phyloP scores from a whole-genome alignment of 2,329 filamentous ascomycete genomes.

The Magnaporthiopsis incrustans region DNA sequence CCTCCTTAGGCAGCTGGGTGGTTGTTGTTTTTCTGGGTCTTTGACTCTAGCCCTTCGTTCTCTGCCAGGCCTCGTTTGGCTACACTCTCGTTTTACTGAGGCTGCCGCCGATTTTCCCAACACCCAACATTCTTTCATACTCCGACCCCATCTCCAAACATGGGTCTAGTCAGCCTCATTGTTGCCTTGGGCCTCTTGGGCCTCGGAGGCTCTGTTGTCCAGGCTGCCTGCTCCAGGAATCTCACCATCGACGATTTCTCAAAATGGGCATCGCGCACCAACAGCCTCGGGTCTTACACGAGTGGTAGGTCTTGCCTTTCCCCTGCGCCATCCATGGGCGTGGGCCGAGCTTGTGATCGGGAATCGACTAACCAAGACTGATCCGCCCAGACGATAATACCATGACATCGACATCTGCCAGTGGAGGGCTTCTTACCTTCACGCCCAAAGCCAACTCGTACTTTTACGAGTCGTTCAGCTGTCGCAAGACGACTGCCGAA shows the following conservation, averaged over 20 bases:
- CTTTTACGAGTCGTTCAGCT: slow-evolving; percentile 45
- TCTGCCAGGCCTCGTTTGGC: not conserved
- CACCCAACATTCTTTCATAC: not conserved
- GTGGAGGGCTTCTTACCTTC: slow-evolving; percentile 37
- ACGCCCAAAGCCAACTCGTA: slow-evolving; percentile 40
- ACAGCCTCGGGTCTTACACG: slow-evolving; percentile 19
- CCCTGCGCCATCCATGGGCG: not conserved
- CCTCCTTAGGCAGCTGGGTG: not conserved
- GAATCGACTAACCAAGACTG: not conserved
- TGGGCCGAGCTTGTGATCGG: not conserved
- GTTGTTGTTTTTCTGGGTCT: not conserved
- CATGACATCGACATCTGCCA: slow-evolving; percentile 33
- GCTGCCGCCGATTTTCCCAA: not conserved
- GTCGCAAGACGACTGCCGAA: slow-evolving; percentile 34
- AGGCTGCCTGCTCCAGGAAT: slow-evolving; percentile 19
- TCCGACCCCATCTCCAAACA: not conserved
- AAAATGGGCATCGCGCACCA: slow-evolving; percentile 18
- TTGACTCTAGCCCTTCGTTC: not conserved
- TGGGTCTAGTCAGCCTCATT: not conserved
- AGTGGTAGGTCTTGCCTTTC: slow-evolving; percentile 17
- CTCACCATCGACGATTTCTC: slow-evolving; percentile 22
- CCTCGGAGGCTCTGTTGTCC: not conserved
- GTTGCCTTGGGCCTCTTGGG: slow-evolving; percentile 2
- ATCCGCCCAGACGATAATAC: slow-evolving; percentile 37
- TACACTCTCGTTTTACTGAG: not conserved